Evolutionary conservation across 1,284 basidiomycete genomes (phyloP).

Genomic region (Puccinia hordei): DNA sequence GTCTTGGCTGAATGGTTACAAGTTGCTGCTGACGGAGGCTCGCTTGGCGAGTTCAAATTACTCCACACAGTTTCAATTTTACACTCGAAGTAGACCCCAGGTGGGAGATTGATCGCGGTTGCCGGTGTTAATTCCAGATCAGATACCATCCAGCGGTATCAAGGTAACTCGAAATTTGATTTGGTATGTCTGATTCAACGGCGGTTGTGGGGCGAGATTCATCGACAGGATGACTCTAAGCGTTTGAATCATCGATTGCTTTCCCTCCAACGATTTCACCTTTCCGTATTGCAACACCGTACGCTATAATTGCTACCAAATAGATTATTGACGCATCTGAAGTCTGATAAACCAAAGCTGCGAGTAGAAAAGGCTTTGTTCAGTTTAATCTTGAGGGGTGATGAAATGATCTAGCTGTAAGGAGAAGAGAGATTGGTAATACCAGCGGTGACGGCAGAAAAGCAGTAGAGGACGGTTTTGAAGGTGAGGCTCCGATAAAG

Average conservation of each 20-base stretch:
- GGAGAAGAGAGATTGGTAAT: neutral
- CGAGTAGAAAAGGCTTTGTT: neutral
- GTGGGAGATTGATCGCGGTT: no score
- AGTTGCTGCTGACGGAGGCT: no score
- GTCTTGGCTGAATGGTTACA: no score
- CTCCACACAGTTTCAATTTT: no score
- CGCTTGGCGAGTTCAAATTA: no score
- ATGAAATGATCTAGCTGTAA: neutral
- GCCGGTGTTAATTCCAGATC: no score
- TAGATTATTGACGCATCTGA: constrained; percentile 35
- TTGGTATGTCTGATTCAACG: neutral
- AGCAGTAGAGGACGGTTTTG: constrained; percentile 27
- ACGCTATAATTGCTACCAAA: constrained; percentile 17
- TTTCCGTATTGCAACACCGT: neutral
- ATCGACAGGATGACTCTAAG: neutral
- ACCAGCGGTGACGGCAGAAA: constrained; percentile 13
- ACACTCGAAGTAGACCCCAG: no score
- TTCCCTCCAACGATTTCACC: constrained; percentile 6
- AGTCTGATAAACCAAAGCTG: constrained; percentile 36
- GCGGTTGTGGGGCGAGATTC: neutral
- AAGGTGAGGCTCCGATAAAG: constrained; percentile 28
- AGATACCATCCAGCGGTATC: no score
- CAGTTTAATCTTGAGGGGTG: no score
- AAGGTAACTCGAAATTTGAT: neutral
- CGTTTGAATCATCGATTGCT: neutral